Base-by-base conservation (phyloP, 1,284 basidiomycete species). In the Waitea zeae region DNA sequence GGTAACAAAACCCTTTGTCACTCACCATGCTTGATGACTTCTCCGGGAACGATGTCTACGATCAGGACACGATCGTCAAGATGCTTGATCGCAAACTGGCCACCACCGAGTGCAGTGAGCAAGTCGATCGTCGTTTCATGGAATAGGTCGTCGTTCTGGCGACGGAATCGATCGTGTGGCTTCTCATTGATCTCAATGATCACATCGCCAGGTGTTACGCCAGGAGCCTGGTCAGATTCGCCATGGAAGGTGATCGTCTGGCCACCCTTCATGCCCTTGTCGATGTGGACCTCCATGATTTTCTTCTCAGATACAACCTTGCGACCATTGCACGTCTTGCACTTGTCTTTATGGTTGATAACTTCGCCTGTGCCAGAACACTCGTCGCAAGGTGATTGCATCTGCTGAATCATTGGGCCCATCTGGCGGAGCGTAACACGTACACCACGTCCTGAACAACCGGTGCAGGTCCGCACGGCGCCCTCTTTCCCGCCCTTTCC, bases 341-440 rank as follows among this genome's bases (percentile, higher is more conserved):
- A 99, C 44, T 81, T 71, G 64, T 98, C 90, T 60, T 93, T 97
- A 38, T 67, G 54, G 58, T 90, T 89, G 64, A 98, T 95, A 48
- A 87, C 69, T 59, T 98, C 93, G 44, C 95, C 95, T 15, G 74
- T 70, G 20, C 88, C 95, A 36, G 67, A 69, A 57, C 95, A 99
- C 20, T 96, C 92, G 50, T 82, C 76, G 62, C 95, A 99, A 34
- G 78, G 70, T 44, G 89, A 84, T 56, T 98, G 95, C 49, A 98
- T 87, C 60, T 99, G 95, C 61, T 99, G 95, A 47, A 99, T 89
- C 95, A 99, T 99, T 12, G 95, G 95, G 24, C 95, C 95, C 71
- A 95, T 81, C 57, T 97, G 93, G 41, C 95, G 83, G 40, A 97
- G 64, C 38, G 82, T 87, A 48, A 97, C 61, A 57, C 82, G 87